These are phyloP conservation scores for Rutstroemia sp. DNA, from an alignment of 2,329 filamentous ascomycete species.

Conservation along the genomic window DNA sequence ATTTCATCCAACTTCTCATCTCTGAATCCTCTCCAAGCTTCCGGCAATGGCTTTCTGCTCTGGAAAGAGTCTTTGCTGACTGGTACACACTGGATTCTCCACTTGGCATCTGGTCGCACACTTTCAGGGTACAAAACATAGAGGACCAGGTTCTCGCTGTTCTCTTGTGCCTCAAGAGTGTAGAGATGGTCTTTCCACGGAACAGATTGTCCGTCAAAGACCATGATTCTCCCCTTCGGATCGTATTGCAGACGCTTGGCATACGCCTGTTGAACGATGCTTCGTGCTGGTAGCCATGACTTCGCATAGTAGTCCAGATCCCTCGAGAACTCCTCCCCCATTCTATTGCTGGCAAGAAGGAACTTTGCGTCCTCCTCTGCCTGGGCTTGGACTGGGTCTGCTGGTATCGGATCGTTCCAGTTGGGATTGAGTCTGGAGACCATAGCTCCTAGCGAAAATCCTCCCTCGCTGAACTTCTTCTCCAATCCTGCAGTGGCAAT, in stretches of 20 bases:
- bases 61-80: slow-evolving; percentile 78
- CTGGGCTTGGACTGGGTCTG: slow-evolving; percentile 53
- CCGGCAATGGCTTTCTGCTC: slow-evolving; percentile 84
- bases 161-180: slow-evolving; percentile 62
- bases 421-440: slow-evolving; percentile 74
- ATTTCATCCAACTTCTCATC: slow-evolving; percentile 77
- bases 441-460: slow-evolving; percentile 77
- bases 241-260: slow-evolving; percentile 60
- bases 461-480: slow-evolving; percentile 77
- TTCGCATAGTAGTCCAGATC: slow-evolving; percentile 69
- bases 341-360: slow-evolving; percentile 66
- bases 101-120: slow-evolving; percentile 67
- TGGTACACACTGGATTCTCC: slow-evolving; percentile 91
- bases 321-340: slow-evolving; percentile 80
- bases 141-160: slow-evolving; percentile 51
- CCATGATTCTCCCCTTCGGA: slow-evolving; percentile 68
- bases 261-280: slow-evolving; percentile 71
- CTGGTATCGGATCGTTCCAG: slow-evolving; percentile 60
- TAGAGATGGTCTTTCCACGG: slow-evolving; percentile 98
- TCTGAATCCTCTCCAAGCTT: slow-evolving; percentile 84
- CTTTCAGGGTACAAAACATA: slow-evolving; percentile 93
- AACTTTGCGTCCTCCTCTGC: slow-evolving; percentile 77
- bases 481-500: slow-evolving; percentile 64
- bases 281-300: slow-evolving; percentile 82
- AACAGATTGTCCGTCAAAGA: slow-evolving; percentile 68